phyloP scores from a whole-genome alignment of 352 stramenopile genomes.

The Lagenidium giganteum region DNA sequence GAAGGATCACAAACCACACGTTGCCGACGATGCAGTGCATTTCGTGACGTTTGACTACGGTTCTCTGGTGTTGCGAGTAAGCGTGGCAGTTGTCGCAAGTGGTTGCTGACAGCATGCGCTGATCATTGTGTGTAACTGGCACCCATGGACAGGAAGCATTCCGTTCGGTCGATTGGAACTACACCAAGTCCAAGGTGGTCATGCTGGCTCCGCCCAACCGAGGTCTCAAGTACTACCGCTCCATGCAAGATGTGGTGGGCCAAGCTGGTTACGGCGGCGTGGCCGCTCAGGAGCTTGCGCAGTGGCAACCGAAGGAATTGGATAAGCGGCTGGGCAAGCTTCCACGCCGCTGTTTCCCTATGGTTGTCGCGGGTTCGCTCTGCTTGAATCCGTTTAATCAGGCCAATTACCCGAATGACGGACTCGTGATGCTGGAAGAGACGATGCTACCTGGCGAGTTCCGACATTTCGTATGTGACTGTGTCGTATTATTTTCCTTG shows the following conservation, averaged over 20 bases:
- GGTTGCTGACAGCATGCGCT: too few relatives aligned
- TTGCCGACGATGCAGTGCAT: slow-evolving; percentile 42
- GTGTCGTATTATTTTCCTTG: not conserved
- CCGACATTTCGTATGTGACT: slow-evolving; percentile 38
- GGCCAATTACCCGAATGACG: slow-evolving; percentile 68
- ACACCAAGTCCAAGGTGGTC: slow-evolving; percentile 63
- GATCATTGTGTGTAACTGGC: not conserved
- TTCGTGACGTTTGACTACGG: slow-evolving; percentile 77
- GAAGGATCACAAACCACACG: slow-evolving; percentile 56
- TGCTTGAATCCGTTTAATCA: slow-evolving; percentile 75
- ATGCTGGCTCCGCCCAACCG: slow-evolving; percentile 71
- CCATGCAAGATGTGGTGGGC: slow-evolving; percentile 51
- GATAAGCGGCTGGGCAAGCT: slow-evolving; percentile 63
- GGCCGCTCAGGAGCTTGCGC: slow-evolving; percentile 50
- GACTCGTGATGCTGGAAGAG: slow-evolving; percentile 58
- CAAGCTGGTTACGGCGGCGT: slow-evolving; percentile 51
- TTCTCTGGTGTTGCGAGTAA: slow-evolving; percentile 53
- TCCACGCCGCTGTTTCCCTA: slow-evolving; percentile 45
- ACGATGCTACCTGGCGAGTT: slow-evolving; percentile 62
- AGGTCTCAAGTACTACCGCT: slow-evolving; percentile 55
- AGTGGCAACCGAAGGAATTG: slow-evolving; percentile 27
- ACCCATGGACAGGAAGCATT: slow-evolving; percentile 53
- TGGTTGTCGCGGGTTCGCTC: slow-evolving; percentile 58
- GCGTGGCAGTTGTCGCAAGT: not conserved
- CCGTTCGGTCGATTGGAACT: slow-evolving; percentile 63